Evolutionary conservation across 495 filamentous ascomycete species (phyloP).

Genomic region (Beverwykella pulmonaria): DNA sequence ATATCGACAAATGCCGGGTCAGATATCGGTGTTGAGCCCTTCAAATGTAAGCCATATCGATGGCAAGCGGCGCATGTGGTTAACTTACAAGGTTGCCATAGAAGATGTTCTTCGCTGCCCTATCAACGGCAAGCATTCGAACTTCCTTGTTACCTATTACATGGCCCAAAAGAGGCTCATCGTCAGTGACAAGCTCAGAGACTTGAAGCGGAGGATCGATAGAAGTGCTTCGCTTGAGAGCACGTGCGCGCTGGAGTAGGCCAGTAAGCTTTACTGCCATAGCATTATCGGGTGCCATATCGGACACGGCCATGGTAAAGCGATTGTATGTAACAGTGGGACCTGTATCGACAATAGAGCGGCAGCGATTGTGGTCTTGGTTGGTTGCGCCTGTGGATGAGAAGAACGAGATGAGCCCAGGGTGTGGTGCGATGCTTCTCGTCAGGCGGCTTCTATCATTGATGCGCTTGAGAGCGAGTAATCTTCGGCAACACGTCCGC

Average conservation of each 20-base stretch:
- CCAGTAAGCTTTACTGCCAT: constrained; percentile 51
- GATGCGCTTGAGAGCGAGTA: neutral
- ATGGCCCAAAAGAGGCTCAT: constrained; percentile 49
- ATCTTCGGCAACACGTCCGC: neutral
- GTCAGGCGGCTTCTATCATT: neutral
- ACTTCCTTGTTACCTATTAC: constrained; percentile 46
- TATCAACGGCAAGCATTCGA: constrained; percentile 71
- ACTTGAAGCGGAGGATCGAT: constrained; percentile 80
- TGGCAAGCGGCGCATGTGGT: neutral
- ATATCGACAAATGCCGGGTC: constrained; percentile 75
- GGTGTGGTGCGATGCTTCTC: neutral
- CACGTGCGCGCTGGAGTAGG: constrained; percentile 65
- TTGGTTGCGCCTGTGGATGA: neutral
- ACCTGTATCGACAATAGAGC: neutral
- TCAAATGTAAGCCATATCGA: neutral
- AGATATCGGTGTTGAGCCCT: constrained; percentile 56
- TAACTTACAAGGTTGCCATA: constrained; percentile 69
- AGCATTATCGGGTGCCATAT: constrained; percentile 6
- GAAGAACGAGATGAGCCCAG: neutral
- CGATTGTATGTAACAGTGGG: neutral
- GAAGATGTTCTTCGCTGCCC: constrained; percentile 75
- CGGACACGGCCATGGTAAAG: constrained; percentile 21
- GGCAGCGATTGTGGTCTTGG: neutral
- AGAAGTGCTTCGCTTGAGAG: constrained; percentile 63
- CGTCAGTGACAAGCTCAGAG: constrained; percentile 52